A percentile compares a stretch with the other conserved stretches of the same genome.
Evolutionary conservation across 164 flowering plant species (phyloP).

Genomic region (Aristolochia contorta): DNA sequence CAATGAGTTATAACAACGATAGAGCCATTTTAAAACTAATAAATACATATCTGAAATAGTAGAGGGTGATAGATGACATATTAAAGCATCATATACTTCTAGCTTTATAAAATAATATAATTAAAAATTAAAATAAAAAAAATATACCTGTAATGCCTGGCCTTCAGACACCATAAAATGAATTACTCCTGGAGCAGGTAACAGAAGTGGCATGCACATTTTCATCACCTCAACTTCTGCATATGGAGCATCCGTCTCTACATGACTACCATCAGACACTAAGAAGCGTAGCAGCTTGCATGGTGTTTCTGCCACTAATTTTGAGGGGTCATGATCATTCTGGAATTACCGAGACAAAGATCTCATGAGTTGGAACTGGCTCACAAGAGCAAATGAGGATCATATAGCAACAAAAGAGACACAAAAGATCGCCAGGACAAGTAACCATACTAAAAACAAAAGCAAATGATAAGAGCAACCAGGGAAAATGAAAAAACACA

Average conservation of each 20-base stretch:
- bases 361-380: conserved; percentile 1
- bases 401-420: not conserved
- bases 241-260: conserved; percentile 92
- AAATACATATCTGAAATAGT: too few relatives aligned
- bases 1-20: too few relatives aligned
- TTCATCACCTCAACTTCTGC: conserved; percentile 99
- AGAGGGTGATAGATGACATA: too few relatives aligned
- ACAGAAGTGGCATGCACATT: conserved; percentile 99
- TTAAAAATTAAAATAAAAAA: too few relatives aligned
- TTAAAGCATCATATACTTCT: too few relatives aligned
- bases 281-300: conserved; percentile 93
- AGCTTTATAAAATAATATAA: too few relatives aligned
- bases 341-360: conserved; percentile 17
- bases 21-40: too few relatives aligned
- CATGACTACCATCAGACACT: conserved; percentile 71
- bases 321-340: conserved; percentile 99
- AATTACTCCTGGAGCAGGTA: conserved; percentile 91
- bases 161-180: conserved; percentile 92
- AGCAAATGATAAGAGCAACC: too few relatives aligned
- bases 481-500: too few relatives aligned
- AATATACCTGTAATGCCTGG: conserved; percentile 93
- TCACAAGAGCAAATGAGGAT: not conserved
- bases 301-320: conserved; percentile 95
- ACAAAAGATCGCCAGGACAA: not conserved
- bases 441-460: too few relatives aligned